phyloP scores from a whole-genome alignment of 768 basidiomycete genomes.

The Rhizopogon vinicolor region DNA sequence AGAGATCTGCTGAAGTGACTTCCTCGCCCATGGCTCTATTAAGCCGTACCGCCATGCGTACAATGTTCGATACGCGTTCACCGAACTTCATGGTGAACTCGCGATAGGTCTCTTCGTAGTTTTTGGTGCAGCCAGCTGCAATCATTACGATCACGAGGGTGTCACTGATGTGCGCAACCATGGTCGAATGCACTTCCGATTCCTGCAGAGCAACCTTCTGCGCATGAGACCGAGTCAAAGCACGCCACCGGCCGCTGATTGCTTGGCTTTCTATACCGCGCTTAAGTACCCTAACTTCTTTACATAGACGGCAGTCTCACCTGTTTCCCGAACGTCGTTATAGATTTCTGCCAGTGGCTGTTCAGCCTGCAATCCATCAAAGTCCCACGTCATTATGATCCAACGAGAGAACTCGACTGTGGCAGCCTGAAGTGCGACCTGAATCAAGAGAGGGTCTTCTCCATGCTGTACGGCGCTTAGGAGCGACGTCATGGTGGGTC shows the following conservation, averaged over 20 bases:
- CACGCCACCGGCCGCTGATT: slow-evolving; percentile 52
- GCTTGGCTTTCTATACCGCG: slow-evolving; percentile 40
- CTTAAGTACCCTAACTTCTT: neutral
- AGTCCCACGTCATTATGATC: slow-evolving; percentile 32
- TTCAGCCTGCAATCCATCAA: slow-evolving; percentile 25
- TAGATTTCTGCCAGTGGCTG: slow-evolving; percentile 29
- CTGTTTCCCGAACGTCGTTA: slow-evolving; percentile 36
- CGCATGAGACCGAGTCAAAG: slow-evolving; percentile 46
- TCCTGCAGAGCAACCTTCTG: slow-evolving; percentile 27
- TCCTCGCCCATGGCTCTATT: slow-evolving; percentile 54
- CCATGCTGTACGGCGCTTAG: slow-evolving; percentile 19
- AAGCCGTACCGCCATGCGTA: slow-evolving; percentile 25
- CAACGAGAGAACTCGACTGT: slow-evolving; percentile 27
- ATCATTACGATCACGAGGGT: slow-evolving; percentile 39
- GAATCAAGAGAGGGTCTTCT: slow-evolving; percentile 35
- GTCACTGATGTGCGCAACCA: slow-evolving; percentile 41
- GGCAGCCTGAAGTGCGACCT: slow-evolving; percentile 31
- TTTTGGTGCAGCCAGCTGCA: slow-evolving; percentile 33
- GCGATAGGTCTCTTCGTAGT: slow-evolving; percentile 26
- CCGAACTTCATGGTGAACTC: slow-evolving; percentile 29
- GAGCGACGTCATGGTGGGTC: slow-evolving; percentile 18
- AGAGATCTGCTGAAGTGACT: slow-evolving; percentile 52
- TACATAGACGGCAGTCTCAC: slow-evolving; percentile 20
- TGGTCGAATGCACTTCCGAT: slow-evolving; percentile 25
- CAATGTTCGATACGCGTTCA: slow-evolving; percentile 29